A percentile compares a stretch with the other conserved stretches of the same genome.
These are phyloP conservation scores for Suillus clintonianus DNA, from an alignment of 768 basidiomycete species.

Conservation along the genomic window DNA sequence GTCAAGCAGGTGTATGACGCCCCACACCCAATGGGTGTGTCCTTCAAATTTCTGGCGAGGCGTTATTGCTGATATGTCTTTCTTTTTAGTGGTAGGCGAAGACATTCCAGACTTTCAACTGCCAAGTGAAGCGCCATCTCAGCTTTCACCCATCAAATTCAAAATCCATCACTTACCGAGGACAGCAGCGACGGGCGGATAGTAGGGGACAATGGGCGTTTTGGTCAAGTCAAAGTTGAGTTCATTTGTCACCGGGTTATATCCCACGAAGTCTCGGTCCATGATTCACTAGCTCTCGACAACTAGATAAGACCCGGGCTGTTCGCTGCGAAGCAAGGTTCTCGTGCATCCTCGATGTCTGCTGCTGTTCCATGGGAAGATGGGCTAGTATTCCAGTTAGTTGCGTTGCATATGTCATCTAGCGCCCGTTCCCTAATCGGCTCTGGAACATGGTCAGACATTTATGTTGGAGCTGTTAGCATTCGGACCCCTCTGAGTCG, in stretches of 20 bases:
- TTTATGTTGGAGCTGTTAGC: too few species aligned
- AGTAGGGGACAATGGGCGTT: background rate
- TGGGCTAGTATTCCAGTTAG: too few species aligned
- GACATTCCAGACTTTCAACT: background rate
- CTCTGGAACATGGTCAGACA: too few species aligned
- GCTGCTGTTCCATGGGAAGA: too few species aligned
- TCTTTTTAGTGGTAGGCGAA: background rate
- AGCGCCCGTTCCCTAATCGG: too few species aligned
- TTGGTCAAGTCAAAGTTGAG: background rate
- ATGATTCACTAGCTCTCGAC: too few species aligned
- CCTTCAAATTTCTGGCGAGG: background rate
- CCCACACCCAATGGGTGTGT: background rate
- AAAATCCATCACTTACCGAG: background rate
- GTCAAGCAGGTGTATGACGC: background rate
- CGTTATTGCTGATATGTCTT: background rate
- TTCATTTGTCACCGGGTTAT: too few species aligned
- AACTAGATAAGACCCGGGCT: too few species aligned
- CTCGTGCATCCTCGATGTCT: background rate
- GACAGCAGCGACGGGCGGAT: background rate
- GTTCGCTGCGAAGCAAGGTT: too few species aligned
- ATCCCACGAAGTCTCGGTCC: too few species aligned
- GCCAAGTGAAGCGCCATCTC: background rate
- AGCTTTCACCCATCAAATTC: background rate
- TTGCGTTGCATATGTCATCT: too few species aligned
- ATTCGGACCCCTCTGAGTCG: too few species aligned